Percentiles rank a stretch among this genome's conserved stretches.
These are phyloP conservation scores for Solanum habrochaites DNA, from an alignment of 257 asterid genomes.

Conservation along the genomic window DNA sequence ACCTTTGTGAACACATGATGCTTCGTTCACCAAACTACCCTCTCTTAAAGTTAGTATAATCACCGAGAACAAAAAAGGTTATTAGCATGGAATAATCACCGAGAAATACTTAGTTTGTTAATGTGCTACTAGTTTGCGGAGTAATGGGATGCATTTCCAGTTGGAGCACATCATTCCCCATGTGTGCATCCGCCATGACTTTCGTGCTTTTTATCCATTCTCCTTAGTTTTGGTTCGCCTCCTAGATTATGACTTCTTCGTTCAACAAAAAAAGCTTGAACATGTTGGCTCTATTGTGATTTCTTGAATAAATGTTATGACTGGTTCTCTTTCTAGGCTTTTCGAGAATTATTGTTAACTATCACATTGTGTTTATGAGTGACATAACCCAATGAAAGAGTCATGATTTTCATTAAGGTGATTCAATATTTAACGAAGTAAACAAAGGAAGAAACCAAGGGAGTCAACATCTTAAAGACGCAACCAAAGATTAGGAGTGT, in stretches of 20 bases:
- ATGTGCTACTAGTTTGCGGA: no score
- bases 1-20: not conserved
- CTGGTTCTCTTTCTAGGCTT: not conserved
- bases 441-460: not conserved
- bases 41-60: not conserved
- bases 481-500: not conserved
- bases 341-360: not conserved
- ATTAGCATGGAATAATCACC: not conserved
- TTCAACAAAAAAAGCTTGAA: not conserved
- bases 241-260: conserved; percentile 13
- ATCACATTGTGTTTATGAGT: not conserved
- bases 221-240: conserved; percentile 32
- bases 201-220: conserved; percentile 32
- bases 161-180: conserved; percentile 19
- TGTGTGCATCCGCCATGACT: conserved; percentile 34
- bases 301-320: not conserved
- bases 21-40: not conserved
- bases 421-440: not conserved
- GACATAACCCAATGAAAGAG: not conserved
- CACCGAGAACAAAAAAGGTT: not conserved
- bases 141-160: not conserved
- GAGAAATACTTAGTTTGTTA: not conserved
- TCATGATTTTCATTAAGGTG: not conserved
- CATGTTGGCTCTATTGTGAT: not conserved
- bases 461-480: not conserved